These are phyloP conservation scores for Hanseniaspora valbyensis DNA, from an alignment of 805 yeast species.

Conservation along the genomic window DNA sequence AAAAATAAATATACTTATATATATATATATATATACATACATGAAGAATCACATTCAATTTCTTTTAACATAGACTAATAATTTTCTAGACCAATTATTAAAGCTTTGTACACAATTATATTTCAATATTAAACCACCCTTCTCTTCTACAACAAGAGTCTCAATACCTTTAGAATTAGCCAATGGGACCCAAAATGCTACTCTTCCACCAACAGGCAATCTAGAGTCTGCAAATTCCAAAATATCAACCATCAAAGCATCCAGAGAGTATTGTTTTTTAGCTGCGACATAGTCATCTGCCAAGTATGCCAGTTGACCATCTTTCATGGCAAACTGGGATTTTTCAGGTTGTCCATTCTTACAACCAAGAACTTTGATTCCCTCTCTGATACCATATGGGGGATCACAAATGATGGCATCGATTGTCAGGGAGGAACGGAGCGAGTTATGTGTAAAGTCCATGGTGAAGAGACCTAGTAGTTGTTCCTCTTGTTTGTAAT, in stretches of 20 bases:
- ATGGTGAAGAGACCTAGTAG: constrained; percentile 72
- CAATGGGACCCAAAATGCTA: constrained; percentile 96
- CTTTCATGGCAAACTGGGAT: constrained; percentile 60
- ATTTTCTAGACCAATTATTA: constrained; percentile 84
- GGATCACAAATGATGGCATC: constrained; percentile 92
- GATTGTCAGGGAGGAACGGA: constrained; percentile 48
- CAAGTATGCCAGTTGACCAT: constrained; percentile 67
- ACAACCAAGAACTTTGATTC: constrained; percentile 85
- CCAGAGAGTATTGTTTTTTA: constrained; percentile 78
- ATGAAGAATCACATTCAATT: constrained; percentile 32
- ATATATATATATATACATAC: constrained; percentile 39
- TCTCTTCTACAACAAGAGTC: constrained; percentile 48
- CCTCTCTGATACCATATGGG: constrained; percentile 95
- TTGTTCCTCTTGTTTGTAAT: constrained; percentile 48
- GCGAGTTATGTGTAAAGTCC: constrained; percentile 89
- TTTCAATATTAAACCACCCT: constrained; percentile 30
- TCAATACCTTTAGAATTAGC: constrained; percentile 73
- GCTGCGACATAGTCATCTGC: constrained; percentile 83
- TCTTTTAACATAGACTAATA: constrained; percentile 63
- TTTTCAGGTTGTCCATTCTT: constrained; percentile 53
- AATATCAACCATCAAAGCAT: constrained; percentile 65
- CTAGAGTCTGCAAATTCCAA: constrained; percentile 60
- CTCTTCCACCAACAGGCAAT: constrained; percentile 62
- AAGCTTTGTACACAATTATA: constrained; percentile 77
- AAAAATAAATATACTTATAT: too few species aligned